Percentiles rank a stretch among this genome's conserved stretches.
Conservation (phyloP, 1,284 basidiomycete species). For the Microbotryomycetes sp. region DNA sequence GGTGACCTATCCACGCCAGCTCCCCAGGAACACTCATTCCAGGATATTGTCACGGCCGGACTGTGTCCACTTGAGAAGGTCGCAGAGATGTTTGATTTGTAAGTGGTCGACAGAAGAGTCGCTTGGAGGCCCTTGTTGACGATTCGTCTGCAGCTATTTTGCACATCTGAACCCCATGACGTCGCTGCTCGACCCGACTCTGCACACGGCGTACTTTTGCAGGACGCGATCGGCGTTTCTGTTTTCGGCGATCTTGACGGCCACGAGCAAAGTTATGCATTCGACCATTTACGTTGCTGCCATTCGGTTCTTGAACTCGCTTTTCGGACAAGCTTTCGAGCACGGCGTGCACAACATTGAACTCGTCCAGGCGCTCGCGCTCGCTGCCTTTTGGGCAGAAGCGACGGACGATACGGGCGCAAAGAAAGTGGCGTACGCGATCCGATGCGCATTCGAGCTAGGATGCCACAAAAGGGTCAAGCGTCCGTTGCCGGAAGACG, state of each 20-base stretch:
- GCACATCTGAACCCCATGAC: slow-evolving; percentile 13
- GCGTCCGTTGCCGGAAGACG: slow-evolving; percentile 27
- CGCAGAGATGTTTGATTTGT: slow-evolving; percentile 3
- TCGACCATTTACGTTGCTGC: slow-evolving; percentile 17
- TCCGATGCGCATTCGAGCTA: slow-evolving; percentile 35
- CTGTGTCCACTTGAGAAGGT: slow-evolving; percentile 1
- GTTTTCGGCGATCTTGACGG: slow-evolving; percentile 32
- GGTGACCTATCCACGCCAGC: background rate
- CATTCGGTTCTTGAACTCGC: slow-evolving; percentile 12
- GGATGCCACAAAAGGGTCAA: slow-evolving; percentile 27
- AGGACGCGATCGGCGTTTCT: slow-evolving; percentile 14
- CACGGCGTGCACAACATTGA: slow-evolving; percentile 7
- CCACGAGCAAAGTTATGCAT: slow-evolving; percentile 24
- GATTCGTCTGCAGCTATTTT: slow-evolving; percentile 3
- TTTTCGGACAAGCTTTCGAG: slow-evolving; percentile 24
- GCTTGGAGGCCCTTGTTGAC: background rate
- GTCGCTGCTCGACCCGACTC: slow-evolving; percentile 4
- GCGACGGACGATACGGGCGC: slow-evolving; percentile 7
- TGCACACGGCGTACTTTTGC: slow-evolving; percentile 10
- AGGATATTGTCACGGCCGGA: slow-evolving; percentile 3
- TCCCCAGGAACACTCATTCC: background rate
- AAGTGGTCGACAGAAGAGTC: background rate
- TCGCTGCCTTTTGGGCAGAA: slow-evolving; percentile 21
- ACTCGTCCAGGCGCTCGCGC: slow-evolving; percentile 6
- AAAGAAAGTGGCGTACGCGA: slow-evolving; percentile 32